These are phyloP conservation scores for Emericellopsis atlantica DNA, from an alignment of 2,329 filamentous ascomycete genomes.

Conservation along the genomic window DNA sequence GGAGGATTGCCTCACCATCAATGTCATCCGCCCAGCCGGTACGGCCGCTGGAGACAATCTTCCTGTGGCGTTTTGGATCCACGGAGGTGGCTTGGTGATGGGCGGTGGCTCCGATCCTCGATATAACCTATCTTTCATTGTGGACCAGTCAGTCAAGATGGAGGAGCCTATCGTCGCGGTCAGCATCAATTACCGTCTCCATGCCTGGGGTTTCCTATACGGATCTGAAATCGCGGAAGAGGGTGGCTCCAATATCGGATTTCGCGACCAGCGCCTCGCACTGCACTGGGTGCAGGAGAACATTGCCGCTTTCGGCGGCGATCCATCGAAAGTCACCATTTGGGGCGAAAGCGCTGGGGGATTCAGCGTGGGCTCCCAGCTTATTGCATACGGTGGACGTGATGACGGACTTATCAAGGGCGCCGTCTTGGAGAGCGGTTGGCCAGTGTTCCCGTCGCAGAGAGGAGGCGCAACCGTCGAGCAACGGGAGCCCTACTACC, in stretches of 20 bases:
- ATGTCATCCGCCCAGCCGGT: conserved; percentile 26
- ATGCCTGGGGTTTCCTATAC: conserved; percentile 40
- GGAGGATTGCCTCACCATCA: conserved; percentile 33
- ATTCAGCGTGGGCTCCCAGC: conserved; percentile 29
- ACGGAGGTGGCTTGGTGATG: conserved; percentile 22
- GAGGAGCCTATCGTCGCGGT: conserved; percentile 40
- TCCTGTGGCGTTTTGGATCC: conserved; percentile 48
- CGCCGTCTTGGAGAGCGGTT: conserved; percentile 40
- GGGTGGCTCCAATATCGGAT: conserved; percentile 32
- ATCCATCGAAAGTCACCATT: conserved; percentile 28
- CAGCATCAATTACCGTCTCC: conserved; percentile 39
- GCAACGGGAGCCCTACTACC: conserved; percentile 11
- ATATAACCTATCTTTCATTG: conserved; percentile 48
- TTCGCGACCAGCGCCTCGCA: conserved; percentile 35
- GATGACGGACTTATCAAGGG: conserved; percentile 41
- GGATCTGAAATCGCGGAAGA: conserved; percentile 27
- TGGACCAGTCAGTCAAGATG: conserved; percentile 37
- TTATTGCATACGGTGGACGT: conserved; percentile 41
- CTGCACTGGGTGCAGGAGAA: conserved; percentile 40
- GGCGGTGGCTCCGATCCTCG: conserved; percentile 34
- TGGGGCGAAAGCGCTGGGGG: conserved; percentile 34
- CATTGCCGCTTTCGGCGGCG: conserved; percentile 16
- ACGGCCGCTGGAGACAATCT: conserved; percentile 25
- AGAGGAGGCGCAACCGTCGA: conserved; percentile 7
- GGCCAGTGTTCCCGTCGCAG: conserved; percentile 5